phyloP scores from a whole-genome alignment of 78 protist genomes.

The Dictyostelium brefeldianum region DNA sequence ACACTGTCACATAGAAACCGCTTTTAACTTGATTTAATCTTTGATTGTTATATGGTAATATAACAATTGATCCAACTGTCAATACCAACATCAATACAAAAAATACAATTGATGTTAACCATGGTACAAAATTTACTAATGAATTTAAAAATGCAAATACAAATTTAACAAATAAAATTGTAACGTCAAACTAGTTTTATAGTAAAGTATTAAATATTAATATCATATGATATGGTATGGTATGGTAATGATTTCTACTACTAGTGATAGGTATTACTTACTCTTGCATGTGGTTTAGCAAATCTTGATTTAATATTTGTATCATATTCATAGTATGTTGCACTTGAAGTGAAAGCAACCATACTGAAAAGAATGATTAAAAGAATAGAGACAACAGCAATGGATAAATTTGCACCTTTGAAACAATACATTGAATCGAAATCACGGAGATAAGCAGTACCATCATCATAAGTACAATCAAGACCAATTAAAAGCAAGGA shows the following conservation, averaged over 20 bases:
- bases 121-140: conserved; percentile 2
- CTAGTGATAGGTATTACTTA: conserved; percentile 29
- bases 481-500: conserved; percentile 58
- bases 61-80: conserved; percentile 31
- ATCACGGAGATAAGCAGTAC: neutral
- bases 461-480: neutral
- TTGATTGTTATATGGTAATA: conserved; percentile 67
- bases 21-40: conserved; percentile 63
- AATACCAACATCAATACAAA: conserved; percentile 29
- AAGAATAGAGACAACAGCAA: neutral
- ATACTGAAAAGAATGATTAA: conserved; percentile 40
- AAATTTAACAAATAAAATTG: conserved; percentile 46
- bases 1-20: conserved; percentile 34
- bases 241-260: too few species aligned
- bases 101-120: conserved; percentile 47
- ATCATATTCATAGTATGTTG: conserved; percentile 74
- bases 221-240: too few species aligned
- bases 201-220: neutral
- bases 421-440: conserved; percentile 39
- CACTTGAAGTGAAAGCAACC: neutral
- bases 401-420: conserved; percentile 20
- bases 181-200: conserved; percentile 37
- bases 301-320: conserved; percentile 24
- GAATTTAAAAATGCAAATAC: conserved; percentile 47
- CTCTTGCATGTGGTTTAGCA: conserved; percentile 72